Conservation (phyloP, 2,329 filamentous ascomycete genomes). For the Pseudopithomyces chartarum region DNA sequence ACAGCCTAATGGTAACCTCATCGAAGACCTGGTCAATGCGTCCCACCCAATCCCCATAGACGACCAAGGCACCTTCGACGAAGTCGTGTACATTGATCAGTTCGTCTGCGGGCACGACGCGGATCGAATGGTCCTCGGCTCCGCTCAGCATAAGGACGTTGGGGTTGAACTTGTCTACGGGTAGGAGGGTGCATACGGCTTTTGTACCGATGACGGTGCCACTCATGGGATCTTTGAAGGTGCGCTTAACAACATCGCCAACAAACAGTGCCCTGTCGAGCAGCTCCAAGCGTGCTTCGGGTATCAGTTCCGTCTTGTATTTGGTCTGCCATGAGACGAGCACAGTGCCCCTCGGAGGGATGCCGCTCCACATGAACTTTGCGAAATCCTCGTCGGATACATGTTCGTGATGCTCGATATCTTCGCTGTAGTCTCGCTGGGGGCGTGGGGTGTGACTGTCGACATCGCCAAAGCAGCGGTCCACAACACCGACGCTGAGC, state of each 20-base stretch:
- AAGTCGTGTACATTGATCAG: conserved; percentile 53
- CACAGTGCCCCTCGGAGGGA: conserved; percentile 58
- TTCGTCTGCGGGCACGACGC: conserved; percentile 51
- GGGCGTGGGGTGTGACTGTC: conserved; percentile 54
- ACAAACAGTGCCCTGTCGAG: conserved; percentile 60
- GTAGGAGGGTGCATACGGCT: conserved; percentile 52
- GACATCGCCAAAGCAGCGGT: conserved; percentile 49
- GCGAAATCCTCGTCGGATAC: conserved; percentile 39
- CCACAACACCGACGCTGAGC: conserved; percentile 51
- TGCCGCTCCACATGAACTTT: conserved; percentile 49
- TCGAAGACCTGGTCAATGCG: conserved; percentile 56
- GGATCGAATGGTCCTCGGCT: conserved; percentile 42
- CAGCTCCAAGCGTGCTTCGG: conserved; percentile 52
- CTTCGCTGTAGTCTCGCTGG: conserved; percentile 44
- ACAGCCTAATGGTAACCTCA: conserved; percentile 56
- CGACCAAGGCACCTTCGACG: conserved; percentile 57
- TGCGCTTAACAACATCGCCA: conserved; percentile 61
- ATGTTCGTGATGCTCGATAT: conserved; percentile 42
- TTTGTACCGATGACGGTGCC: conserved; percentile 59
- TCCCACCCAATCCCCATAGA: conserved; percentile 63
- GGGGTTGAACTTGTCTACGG: conserved; percentile 32
- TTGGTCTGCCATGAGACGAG: conserved; percentile 55
- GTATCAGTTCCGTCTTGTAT: conserved; percentile 47
- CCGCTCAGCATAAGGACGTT: conserved; percentile 26
- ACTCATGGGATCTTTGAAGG: conserved; percentile 54